A percentile compares a stretch with the other conserved stretches of the same genome.
These are phyloP conservation scores for Chalciporus sp. DNA, from an alignment of 1,284 basidiomycete species.

Conservation along the genomic window DNA sequence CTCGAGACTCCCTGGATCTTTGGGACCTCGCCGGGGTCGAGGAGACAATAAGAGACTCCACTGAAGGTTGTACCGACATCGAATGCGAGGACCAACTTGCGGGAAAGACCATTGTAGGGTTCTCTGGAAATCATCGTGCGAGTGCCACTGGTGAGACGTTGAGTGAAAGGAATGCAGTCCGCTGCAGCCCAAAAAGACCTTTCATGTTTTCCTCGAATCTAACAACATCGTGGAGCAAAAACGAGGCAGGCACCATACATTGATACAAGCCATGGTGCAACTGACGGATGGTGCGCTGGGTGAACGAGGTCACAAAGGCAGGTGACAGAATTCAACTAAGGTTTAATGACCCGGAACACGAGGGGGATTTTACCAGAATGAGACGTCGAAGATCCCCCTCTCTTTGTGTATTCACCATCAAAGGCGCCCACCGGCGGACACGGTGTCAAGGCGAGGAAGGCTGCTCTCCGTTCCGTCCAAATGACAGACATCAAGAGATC, in stretches of 20 bases:
- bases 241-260: neutral
- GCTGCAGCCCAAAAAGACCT: neutral
- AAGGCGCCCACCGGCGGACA: neutral
- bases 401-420: neutral
- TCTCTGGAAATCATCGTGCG: conserved; percentile 28
- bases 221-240: neutral
- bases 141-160: neutral
- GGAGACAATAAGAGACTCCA: conserved; percentile 47
- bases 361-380: neutral
- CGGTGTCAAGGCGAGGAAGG: neutral
- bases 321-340: neutral
- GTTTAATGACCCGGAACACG: neutral
- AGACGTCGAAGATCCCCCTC: neutral
- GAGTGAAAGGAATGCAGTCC: neutral
- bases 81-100: conserved; percentile 49
- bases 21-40: conserved; percentile 49
- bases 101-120: conserved; percentile 34
- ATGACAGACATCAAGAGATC: too few species aligned
- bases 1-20: conserved; percentile 45
- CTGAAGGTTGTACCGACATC: conserved; percentile 56
- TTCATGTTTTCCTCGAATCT: neutral
- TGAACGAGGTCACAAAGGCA: neutral
- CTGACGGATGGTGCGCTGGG: neutral
- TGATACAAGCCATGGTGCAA: neutral
- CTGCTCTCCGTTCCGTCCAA: neutral